Evolutionary conservation across 2,329 filamentous ascomycete genomes (phyloP).

Genomic region (Colletotrichum sidae): DNA sequence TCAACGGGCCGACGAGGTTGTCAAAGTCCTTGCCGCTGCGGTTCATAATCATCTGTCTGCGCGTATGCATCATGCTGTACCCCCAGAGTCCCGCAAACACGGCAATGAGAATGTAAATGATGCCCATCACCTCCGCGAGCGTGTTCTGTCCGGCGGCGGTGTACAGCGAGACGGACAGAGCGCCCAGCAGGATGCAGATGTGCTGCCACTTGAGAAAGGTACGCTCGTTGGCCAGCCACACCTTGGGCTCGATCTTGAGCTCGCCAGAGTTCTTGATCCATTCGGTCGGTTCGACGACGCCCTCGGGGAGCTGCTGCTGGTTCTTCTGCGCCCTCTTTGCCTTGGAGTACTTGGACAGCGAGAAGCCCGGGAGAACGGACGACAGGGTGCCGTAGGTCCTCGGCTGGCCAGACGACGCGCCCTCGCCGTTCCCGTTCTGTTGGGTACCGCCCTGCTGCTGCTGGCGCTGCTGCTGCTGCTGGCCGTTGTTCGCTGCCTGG

Average conservation of each 20-base stretch:
- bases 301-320: constrained; percentile 76
- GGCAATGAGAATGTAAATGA: constrained; percentile 85
- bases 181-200: constrained; percentile 87
- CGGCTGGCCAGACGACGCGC: constrained; percentile 43
- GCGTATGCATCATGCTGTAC: constrained; percentile 81
- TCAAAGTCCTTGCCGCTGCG: constrained; percentile 95
- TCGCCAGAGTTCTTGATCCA: constrained; percentile 97
- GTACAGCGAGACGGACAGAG: constrained; percentile 85
- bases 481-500: constrained; percentile 41
- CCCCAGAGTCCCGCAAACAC: constrained; percentile 90
- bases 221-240: constrained; percentile 98
- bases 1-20: constrained; percentile 84
- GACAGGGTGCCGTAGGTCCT: constrained; percentile 68
- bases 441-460: constrained; percentile 47
- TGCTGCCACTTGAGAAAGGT: constrained; percentile 99
- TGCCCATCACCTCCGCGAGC: constrained; percentile 82
- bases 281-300: constrained; percentile 84
- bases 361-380: constrained; percentile 84
- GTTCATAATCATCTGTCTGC: constrained; percentile 83
- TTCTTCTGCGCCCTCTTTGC: constrained; percentile 63
- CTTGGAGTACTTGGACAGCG: constrained; percentile 79
- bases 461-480: constrained; percentile 43
- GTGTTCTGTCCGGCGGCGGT: constrained; percentile 85
- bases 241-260: constrained; percentile 94
- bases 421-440: constrained; percentile 45